Percentiles rank a stretch among this genome's conserved stretches.
phyloP scores from a whole-genome alignment of 2,329 filamentous ascomycete species.

The Ophiostoma perfectum region DNA sequence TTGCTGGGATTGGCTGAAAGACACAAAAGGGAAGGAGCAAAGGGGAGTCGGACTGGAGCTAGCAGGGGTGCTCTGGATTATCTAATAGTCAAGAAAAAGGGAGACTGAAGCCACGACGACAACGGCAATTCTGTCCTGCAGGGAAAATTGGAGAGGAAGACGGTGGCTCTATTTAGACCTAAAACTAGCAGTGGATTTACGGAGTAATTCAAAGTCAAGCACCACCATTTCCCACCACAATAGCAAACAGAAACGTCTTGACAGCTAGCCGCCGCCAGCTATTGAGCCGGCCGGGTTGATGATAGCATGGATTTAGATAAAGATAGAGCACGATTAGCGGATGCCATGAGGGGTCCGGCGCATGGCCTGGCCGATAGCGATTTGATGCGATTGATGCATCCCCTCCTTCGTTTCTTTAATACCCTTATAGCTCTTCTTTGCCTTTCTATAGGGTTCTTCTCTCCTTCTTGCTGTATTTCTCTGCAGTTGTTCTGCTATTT shows the following conservation, averaged over 20 bases:
- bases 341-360: background rate
- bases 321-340: background rate
- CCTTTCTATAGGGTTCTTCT: too few species aligned
- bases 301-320: too few species aligned
- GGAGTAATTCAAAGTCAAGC: too few species aligned
- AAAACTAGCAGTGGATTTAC: background rate
- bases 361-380: background rate
- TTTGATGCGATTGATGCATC: background rate
- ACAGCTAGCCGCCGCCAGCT: background rate
- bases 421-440: background rate
- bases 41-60: background rate
- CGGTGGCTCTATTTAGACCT: background rate
- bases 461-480: background rate
- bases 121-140: background rate
- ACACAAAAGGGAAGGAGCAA: background rate
- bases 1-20: slow-evolving; percentile 24
- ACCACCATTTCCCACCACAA: too few species aligned
- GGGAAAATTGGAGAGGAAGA: too few species aligned
- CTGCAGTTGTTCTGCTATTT: background rate
- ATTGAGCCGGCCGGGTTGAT: background rate
- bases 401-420: background rate
- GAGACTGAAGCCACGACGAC: background rate
- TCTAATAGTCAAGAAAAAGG: too few species aligned
- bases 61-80: slow-evolving; percentile 1
- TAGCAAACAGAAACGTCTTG: too few species aligned